Evolutionary conservation across 805 yeast species (phyloP), one percentile per base, ranked within the genome.

Genomic region (Ogataea neopini): DNA sequence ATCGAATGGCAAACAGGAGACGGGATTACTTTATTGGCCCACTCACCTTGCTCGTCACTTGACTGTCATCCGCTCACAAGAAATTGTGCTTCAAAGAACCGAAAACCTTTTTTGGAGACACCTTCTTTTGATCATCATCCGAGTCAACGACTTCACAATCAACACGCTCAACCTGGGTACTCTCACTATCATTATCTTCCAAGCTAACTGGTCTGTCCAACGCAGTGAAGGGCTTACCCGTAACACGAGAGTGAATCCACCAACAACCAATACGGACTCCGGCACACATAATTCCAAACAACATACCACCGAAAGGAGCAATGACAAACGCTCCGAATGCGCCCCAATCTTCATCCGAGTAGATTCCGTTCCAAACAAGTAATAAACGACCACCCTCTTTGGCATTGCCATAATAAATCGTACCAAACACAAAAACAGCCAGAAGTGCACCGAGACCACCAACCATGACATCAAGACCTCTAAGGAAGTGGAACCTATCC

Each of bases 311-410:
- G 34, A 83, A 74, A 5, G 97, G 97, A 1, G 97, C 94, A 52
- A 84, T 86, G 6, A 87, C 92, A 67, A 91, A 91, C 1, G 97
- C 96, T 19, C 96, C 97, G 70, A 91, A 91, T 0, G 96, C 83
- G 58, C 95, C 88, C 97, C 97, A 91, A 62, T 91, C 97, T 42
- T 76, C 78, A 5, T 78, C 71, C 51, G 76, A 71, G 60, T 91
- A 91, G 22, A 91, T 70, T 37, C 97, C 97, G 58, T 86, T 82
- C 81, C 84, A 79, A 44, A 91, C 74, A 49, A 91, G 70, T 44
- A 91, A 69, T 43, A 91, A 73, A 51, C 75, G 75, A 14, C 86
- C 97, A 58, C 97, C 97, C 50, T 83, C 87, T 44, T 69, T 66
- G 8, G 96, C 92, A 59, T 71, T 68, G 29, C 74, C 79, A 62